Evolutionary conservation across 371 early-diverging fungal genomes (phyloP).

Genomic region (Dentiscutata heterogama): DNA sequence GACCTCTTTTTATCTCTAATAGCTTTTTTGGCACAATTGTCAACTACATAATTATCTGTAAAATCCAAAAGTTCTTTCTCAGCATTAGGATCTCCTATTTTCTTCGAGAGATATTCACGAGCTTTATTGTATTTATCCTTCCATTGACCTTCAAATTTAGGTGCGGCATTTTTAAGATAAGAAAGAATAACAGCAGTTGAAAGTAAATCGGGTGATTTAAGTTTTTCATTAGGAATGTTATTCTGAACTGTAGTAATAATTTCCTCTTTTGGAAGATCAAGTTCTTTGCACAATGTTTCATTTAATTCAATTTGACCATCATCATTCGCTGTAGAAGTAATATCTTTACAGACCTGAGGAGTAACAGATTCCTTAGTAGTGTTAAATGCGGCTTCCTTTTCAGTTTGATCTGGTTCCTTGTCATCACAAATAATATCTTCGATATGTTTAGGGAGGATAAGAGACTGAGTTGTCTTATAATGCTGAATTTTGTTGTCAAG

Average conservation of each 20-base stretch:
- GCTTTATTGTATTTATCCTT: constrained; percentile 25
- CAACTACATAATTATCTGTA: not conserved
- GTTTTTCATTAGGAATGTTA: constrained; percentile 3
- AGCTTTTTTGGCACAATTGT: not conserved
- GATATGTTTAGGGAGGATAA: not conserved
- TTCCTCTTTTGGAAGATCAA: not conserved
- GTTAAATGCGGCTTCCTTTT: not conserved
- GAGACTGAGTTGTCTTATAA: too few species aligned
- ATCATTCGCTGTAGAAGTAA: not conserved
- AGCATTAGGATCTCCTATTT: constrained; percentile 8
- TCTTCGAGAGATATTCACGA: not conserved
- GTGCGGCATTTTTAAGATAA: constrained; percentile 25
- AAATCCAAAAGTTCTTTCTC: constrained; percentile 15
- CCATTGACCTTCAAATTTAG: constrained; percentile 14
- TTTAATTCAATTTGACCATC: constrained; percentile 26
- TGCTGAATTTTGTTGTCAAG: not conserved
- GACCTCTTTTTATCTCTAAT: constrained; percentile 12
- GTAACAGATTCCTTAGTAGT: not conserved
- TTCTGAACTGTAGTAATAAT: not conserved
- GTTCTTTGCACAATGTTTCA: not conserved
- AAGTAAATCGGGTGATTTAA: not conserved
- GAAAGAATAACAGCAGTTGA: constrained; percentile 22
- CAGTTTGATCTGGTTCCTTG: not conserved
- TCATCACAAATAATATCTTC: not conserved
- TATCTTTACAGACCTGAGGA: not conserved